A percentile compares a stretch with the other conserved stretches of the same genome.
These are phyloP conservation scores for Colletotrichum australisinense DNA, from an alignment of 2,329 filamentous ascomycete species.

Conservation along the genomic window DNA sequence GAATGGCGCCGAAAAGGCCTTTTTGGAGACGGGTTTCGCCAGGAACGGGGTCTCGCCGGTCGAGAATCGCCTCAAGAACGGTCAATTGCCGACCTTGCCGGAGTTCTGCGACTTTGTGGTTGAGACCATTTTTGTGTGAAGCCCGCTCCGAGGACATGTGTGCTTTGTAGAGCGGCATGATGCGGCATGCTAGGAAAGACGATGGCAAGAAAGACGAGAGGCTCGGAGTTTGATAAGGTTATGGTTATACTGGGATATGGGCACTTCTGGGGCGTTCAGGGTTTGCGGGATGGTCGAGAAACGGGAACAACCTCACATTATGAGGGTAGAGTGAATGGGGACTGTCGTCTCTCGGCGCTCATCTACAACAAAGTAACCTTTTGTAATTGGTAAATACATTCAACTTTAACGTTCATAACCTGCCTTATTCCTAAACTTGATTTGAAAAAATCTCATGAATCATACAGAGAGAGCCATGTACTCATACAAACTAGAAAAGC, in stretches of 20 bases:
- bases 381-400: constrained; percentile 7
- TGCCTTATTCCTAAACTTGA: neutral
- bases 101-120: constrained; percentile 60
- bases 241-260: neutral
- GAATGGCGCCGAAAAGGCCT: constrained; percentile 64
- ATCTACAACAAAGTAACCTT: neutral
- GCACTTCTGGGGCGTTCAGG: neutral
- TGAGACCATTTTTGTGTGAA: constrained; percentile 55
- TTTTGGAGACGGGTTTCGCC: constrained; percentile 66
- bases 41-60: constrained; percentile 41
- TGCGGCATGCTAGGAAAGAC: neutral
- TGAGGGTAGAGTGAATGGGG: neutral
- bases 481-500: neutral
- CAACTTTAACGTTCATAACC: neutral
- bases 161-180: neutral
- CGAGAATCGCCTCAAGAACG: constrained; percentile 46
- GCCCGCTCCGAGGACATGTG: neutral
- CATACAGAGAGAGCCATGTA: neutral
- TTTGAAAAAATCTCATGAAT: neutral
- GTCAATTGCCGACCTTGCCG: constrained; percentile 50
- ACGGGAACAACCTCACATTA: neutral
- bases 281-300: neutral
- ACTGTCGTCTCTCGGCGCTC: neutral
- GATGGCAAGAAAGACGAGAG: neutral
- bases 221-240: neutral